These are phyloP conservation scores for Hymenoscyphus salicellus DNA, from an alignment of 2,329 filamentous ascomycete genomes.

Conservation along the genomic window DNA sequence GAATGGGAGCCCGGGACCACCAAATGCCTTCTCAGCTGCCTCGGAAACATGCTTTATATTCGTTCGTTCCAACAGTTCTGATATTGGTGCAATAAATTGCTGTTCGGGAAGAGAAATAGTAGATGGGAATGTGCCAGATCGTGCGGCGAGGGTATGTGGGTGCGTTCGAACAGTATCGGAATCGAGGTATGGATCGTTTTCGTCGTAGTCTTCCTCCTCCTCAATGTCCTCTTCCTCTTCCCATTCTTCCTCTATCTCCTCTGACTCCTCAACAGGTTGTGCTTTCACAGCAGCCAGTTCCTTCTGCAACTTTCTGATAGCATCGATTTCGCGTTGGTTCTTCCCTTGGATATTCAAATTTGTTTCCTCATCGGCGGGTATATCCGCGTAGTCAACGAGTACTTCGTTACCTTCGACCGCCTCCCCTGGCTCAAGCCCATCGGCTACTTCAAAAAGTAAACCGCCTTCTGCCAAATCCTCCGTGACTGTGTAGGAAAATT, in stretches of 20 bases:
- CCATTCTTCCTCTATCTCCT: conserved; percentile 26
- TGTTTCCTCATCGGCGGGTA: conserved; percentile 10
- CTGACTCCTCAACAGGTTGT: conserved; percentile 28
- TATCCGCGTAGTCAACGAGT: not conserved
- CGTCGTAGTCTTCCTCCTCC: conserved; percentile 29
- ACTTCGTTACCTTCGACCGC: not conserved
- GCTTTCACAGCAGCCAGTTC: conserved; percentile 35
- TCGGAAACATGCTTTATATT: conserved; percentile 72
- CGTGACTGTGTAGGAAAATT: conserved; percentile 29
- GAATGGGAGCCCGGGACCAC: conserved; percentile 71
- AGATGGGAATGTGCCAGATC: conserved; percentile 68
- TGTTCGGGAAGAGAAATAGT: conserved; percentile 72
- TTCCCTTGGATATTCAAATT: conserved; percentile 27
- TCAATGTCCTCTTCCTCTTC: conserved; percentile 27
- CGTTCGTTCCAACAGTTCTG: conserved; percentile 62
- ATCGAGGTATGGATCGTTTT: conserved; percentile 28
- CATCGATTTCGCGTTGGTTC: conserved; percentile 35
- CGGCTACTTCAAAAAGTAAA: conserved; percentile 11
- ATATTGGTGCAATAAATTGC: conserved; percentile 68
- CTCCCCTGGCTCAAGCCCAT: not conserved
- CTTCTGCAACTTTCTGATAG: conserved; percentile 31
- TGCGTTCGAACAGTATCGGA: conserved; percentile 59
- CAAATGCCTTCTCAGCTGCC: conserved; percentile 71
- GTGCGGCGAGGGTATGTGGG: conserved; percentile 69
- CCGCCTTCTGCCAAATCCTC: conserved; percentile 34